Conservation (phyloP, 352 stramenopile genomes). For the Aphanomyces invadans region DNA sequence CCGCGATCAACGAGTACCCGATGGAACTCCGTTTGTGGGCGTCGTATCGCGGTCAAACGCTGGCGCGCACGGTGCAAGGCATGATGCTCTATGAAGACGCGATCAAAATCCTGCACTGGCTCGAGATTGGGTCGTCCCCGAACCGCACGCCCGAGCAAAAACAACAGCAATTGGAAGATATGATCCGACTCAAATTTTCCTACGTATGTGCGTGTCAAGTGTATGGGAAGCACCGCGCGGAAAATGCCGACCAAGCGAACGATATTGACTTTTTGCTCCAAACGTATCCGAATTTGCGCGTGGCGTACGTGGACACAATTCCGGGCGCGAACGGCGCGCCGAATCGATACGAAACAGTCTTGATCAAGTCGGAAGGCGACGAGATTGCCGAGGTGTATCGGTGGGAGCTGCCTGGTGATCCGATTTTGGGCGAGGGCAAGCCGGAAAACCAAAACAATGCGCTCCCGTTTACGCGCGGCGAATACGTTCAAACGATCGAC, state of each 20-base stretch:
- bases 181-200: constrained; percentile 81
- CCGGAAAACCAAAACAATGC: constrained; percentile 84
- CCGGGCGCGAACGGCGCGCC: constrained; percentile 27
- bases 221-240: constrained; percentile 65
- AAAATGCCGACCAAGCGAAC: constrained; percentile 58
- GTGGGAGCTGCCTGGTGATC: constrained; percentile 70
- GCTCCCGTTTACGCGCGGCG: constrained; percentile 63
- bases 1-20: constrained; percentile 60
- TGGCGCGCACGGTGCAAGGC: constrained; percentile 67
- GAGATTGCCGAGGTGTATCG: constrained; percentile 76
- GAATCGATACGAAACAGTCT: constrained; percentile 53
- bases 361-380: constrained; percentile 71
- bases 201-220: constrained; percentile 82
- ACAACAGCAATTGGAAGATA: constrained; percentile 68
- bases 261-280: constrained; percentile 78
- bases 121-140: constrained; percentile 67
- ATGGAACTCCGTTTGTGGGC: constrained; percentile 74
- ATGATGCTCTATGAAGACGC: constrained; percentile 86
- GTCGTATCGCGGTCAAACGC: constrained; percentile 71
- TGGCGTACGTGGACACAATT: constrained; percentile 78
- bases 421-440: constrained; percentile 75
- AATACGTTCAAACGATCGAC: constrained; percentile 85
- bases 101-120: constrained; percentile 81
- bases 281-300: constrained; percentile 75
- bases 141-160: constrained; percentile 67